Evolutionary conservation across 1,284 basidiomycete genomes (phyloP), one percentile per base, ranked within the genome.

Genomic region (Trichosporon coremiiforme): DNA sequence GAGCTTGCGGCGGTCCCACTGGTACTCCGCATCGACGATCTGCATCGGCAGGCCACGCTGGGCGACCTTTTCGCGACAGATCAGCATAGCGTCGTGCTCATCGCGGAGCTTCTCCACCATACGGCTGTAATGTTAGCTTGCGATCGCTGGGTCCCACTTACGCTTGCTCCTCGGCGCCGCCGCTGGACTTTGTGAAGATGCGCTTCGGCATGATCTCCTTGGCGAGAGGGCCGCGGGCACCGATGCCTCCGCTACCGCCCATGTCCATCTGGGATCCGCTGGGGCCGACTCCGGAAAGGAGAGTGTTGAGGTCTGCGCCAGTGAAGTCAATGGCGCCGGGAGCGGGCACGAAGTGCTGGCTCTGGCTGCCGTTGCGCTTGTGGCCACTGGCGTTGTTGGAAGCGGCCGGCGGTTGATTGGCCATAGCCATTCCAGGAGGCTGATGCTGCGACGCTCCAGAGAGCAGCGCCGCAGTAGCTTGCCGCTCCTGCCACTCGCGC

Each of bases 1-100:
- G 73, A 99, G 85, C 85, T 98, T 98, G 83, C 95, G 91, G 65
- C 96, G 90, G 84, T 98, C 95, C 93, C 93, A 98, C 82, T 99
- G 96, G 86, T 96, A 98, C 85, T 98, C 96, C 36, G 95, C 95
- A 80, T 97, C 95, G 69, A 97, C 90, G 70, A 99, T 94, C 83
- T 95, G 93, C 96, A 99, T 99, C 17, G 95, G 94, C 78, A 99
- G 85, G 79, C 94, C 93, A 85, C 94, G 92, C 83, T 94, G 92
- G 65, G 89, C 86, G 15, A 97, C 95, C 82, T 98, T 98, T 71
- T 87, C 91, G 80, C 94, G 89, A 78, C 95, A 97, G 70, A 98
- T 86, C 78, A 92, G 90, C 69, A 99, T 85, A 20, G 96, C 96
- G 82, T 96, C 94, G 70, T 90, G 85, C 83, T 99, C 96, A 80